Conservation (phyloP, 2,329 filamentous ascomycete species). For the Myriosclerotinia duriaeana region DNA sequence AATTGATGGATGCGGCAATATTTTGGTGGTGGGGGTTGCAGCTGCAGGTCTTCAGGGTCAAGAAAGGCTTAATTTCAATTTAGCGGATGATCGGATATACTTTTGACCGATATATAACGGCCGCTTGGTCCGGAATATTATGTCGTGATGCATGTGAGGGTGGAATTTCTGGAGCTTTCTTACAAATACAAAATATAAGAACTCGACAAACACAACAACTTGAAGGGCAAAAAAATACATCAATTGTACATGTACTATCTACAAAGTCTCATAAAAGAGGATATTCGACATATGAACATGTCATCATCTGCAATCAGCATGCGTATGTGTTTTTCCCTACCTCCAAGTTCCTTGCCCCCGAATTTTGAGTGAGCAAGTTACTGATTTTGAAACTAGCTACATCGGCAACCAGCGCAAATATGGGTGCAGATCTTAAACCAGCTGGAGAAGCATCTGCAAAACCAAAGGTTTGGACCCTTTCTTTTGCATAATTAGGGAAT, state of each 20-base stretch:
- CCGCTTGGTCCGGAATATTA: conserved; percentile 1
- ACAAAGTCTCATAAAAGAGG: conserved; percentile 29
- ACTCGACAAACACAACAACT: conserved; percentile 8
- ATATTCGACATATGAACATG: conserved; percentile 33
- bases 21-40: conserved; percentile 27
- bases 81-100: neutral
- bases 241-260: conserved; percentile 29
- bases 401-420: conserved; percentile 33
- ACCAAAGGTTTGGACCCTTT: conserved; percentile 33
- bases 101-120: conserved; percentile 5
- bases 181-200: conserved; percentile 29
- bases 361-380: conserved; percentile 9
- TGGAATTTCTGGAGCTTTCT: conserved; percentile 19
- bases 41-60: conserved; percentile 24
- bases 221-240: conserved; percentile 13
- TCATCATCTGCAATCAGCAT: conserved; percentile 35
- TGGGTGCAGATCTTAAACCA: conserved; percentile 35
- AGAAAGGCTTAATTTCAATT: conserved; percentile 27
- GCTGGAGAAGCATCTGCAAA: conserved; percentile 31
- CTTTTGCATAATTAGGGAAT: neutral
- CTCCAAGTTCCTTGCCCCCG: neutral
- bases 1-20: conserved; percentile 22
- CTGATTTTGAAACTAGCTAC: conserved; percentile 31
- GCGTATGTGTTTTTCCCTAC: conserved; percentile 32
- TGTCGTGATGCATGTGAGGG: conserved; percentile 9